Evolutionary conservation across 2,329 filamentous ascomycete genomes (phyloP).

Genomic region (Dactylonectria estremocensis): DNA sequence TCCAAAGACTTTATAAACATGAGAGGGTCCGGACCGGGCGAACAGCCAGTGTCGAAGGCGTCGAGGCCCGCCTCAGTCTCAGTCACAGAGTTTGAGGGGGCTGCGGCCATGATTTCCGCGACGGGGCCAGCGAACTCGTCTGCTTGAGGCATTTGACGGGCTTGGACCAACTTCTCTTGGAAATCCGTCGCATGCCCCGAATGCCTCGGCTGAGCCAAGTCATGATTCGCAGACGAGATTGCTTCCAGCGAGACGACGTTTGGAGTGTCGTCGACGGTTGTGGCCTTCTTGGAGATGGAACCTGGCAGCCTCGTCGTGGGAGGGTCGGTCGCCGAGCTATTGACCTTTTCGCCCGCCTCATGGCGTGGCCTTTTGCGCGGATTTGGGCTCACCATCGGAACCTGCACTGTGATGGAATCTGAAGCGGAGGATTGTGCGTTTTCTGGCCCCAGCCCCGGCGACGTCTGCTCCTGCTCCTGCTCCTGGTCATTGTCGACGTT

Average conservation of each 20-base stretch:
- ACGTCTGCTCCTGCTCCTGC: background rate
- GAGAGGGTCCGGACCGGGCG: background rate
- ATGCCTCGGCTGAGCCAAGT: background rate
- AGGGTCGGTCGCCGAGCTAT: background rate
- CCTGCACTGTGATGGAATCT: background rate
- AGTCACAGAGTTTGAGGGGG: background rate
- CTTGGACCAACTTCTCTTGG: background rate
- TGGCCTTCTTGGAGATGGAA: background rate
- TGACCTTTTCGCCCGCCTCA: background rate
- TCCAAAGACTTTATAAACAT: background rate
- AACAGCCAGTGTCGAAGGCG: background rate
- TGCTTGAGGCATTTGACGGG: background rate
- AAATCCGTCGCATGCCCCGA: background rate
- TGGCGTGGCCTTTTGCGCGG: background rate
- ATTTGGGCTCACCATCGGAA: background rate
- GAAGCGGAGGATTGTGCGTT: background rate
- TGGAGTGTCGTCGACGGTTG: background rate
- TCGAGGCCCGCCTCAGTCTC: background rate
- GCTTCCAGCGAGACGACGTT: background rate
- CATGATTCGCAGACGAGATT: background rate
- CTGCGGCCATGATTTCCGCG: background rate
- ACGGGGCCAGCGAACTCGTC: background rate
- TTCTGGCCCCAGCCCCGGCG: background rate
- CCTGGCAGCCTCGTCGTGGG: background rate
- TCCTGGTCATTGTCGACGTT: background rate